Conservation (phyloP, 106 monocot species). For the Posidonia australis region DNA sequence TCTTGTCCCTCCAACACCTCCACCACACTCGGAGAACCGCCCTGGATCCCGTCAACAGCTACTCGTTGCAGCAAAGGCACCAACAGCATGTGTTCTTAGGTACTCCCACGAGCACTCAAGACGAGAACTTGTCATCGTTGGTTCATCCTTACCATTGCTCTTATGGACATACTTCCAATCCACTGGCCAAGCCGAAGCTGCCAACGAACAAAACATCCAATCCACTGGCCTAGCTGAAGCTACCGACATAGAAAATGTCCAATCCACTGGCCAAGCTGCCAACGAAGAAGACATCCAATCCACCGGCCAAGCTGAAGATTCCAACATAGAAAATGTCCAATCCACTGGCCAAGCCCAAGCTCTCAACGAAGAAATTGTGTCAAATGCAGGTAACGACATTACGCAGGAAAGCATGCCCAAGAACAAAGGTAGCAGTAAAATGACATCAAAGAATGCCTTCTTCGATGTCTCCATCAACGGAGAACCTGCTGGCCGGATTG, state of each 20-base stretch:
- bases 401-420: not conserved
- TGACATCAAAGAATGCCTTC: slow-evolving; percentile 27
- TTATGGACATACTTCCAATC: slow-evolving; percentile 5
- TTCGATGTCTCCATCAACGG: slow-evolving; percentile 56
- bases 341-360: slow-evolving; percentile 7
- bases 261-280: slow-evolving; percentile 5
- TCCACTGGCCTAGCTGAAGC: not conserved
- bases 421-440: not conserved
- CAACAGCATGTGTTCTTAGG: not conserved
- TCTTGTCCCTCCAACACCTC: not conserved
- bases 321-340: not conserved
- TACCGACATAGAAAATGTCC: no score
- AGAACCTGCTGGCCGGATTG: slow-evolving; percentile 42
- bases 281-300: not conserved
- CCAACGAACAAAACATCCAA: not conserved
- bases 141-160: slow-evolving; percentile 7
- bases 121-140: slow-evolving; percentile 19
- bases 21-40: not conserved
- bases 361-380: not conserved
- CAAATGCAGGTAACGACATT: not conserved
- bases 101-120: slow-evolving; percentile 17
- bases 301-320: no score
- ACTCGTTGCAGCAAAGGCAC: not conserved
- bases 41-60: not conserved
- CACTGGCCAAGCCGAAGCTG: slow-evolving; percentile 10